phyloP scores from a whole-genome alignment of 306 rosid genomes.

The Gleditsia sinensis region DNA sequence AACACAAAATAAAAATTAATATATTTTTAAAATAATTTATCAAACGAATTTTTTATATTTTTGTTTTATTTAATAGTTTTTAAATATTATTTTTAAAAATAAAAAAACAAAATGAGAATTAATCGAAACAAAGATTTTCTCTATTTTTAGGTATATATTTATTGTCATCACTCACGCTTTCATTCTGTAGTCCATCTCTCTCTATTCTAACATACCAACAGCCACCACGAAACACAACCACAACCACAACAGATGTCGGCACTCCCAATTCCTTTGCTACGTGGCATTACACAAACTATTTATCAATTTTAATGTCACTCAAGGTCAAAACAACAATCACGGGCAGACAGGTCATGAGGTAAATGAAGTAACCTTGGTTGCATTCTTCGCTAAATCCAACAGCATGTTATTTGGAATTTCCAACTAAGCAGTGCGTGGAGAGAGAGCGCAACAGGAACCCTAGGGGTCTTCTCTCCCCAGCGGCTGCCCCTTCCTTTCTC shows the following conservation, averaged over 20 bases:
- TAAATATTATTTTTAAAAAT: no score
- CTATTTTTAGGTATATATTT: no score
- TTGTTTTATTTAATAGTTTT: no score
- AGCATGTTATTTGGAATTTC: conserved; percentile 4
- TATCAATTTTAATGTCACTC: no score
- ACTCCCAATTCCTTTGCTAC: conserved; percentile 28
- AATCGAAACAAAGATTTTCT: no score
- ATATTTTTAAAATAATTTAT: no score
- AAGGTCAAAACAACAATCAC: conserved; percentile 41
- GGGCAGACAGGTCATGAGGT: conserved; percentile 19
- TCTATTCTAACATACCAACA: conserved; percentile 15
- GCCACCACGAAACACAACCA: conserved; percentile 31
- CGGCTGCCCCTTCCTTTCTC: no score
- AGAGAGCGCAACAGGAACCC: no score
- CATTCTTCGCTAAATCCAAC: conserved; percentile 16
- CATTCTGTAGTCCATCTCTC: conserved; percentile 26
- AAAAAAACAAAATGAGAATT: no score
- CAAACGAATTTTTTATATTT: no score
- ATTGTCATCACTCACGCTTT: conserved; percentile 26
- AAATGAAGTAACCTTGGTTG: not conserved
- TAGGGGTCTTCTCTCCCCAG: no score
- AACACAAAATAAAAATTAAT: no score
- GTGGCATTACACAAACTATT: conserved; percentile 17
- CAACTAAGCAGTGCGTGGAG: conserved; percentile 62
- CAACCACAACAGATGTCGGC: conserved; percentile 38